Evolutionary conservation across 1,284 basidiomycete species (phyloP).

Genomic region (Apiotrichum gracile): DNA sequence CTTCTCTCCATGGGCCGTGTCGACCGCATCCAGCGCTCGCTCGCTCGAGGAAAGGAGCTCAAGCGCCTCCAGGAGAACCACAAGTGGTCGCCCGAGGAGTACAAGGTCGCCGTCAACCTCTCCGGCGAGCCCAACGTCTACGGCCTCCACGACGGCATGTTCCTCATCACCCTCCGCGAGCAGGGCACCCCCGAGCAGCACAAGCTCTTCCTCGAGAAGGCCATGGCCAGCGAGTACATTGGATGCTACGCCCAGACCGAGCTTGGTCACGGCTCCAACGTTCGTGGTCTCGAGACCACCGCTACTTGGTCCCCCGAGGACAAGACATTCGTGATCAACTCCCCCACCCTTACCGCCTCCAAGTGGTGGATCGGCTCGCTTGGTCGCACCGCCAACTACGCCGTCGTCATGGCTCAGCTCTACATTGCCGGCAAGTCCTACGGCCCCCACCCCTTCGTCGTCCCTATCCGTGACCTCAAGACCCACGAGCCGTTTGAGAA

Average conservation of each 20-base stretch:
- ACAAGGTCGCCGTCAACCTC: conserved; percentile 7
- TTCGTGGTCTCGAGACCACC: conserved; percentile 57
- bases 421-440: conserved; percentile 52
- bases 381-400: conserved; percentile 55
- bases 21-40: conserved; percentile 15
- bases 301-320: conserved; percentile 53
- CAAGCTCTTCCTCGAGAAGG: conserved; percentile 18
- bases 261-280: conserved; percentile 52
- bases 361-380: conserved; percentile 58
- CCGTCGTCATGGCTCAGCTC: conserved; percentile 55
- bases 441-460: conserved; percentile 56
- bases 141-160: conserved; percentile 19
- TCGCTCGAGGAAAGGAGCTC: conserved; percentile 18
- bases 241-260: conserved; percentile 56
- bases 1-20: conserved; percentile 20
- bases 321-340: conserved; percentile 56
- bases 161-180: conserved; percentile 13
- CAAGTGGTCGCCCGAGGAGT: conserved; percentile 14
- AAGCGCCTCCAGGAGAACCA: conserved; percentile 12
- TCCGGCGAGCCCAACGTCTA: conserved; percentile 16
- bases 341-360: conserved; percentile 50
- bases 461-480: conserved; percentile 53
- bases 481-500: conserved; percentile 51
- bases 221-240: conserved; percentile 35
- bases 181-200: conserved; percentile 18